phyloP scores from a whole-genome alignment of 805 yeast species.

The Isabelozyma rhagii region DNA sequence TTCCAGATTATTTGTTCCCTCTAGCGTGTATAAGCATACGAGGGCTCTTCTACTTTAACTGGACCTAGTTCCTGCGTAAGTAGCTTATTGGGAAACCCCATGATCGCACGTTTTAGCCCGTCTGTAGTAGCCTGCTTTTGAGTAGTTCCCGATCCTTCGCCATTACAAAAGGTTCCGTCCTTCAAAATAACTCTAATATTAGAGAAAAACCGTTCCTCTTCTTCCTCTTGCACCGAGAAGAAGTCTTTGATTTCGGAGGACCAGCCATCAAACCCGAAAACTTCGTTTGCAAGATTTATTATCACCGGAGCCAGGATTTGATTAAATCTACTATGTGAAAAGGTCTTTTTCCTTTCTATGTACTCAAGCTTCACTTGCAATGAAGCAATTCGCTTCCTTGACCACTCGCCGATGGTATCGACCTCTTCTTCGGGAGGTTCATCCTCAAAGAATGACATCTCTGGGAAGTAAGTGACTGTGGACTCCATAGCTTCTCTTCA shows the following conservation, averaged over 20 bases:
- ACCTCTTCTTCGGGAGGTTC: constrained; percentile 4
- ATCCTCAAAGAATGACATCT: constrained; percentile 13
- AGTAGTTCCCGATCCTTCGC: constrained; percentile 42
- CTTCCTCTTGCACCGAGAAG: constrained; percentile 9
- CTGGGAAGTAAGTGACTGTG: constrained; percentile 19
- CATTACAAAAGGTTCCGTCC: constrained; percentile 42
- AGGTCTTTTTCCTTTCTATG: constrained; percentile 16
- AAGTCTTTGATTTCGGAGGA: constrained; percentile 31
- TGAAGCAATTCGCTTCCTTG: constrained; percentile 43
- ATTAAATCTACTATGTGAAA: neutral
- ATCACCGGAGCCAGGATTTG: constrained; percentile 7
- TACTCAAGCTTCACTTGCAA: constrained; percentile 46
- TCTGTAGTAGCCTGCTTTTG: constrained; percentile 49
- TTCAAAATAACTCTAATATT: constrained; percentile 32
- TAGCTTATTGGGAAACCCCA: constrained; percentile 27
- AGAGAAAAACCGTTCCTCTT: constrained; percentile 13
- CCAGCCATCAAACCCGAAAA: constrained; percentile 62
- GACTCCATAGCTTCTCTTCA: neutral
- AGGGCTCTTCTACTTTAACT: neutral
- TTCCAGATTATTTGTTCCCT: no score
- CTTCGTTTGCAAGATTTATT: constrained; percentile 44
- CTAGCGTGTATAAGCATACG: no score
- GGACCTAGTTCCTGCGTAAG: constrained; percentile 21
- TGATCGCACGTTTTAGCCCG: constrained; percentile 42
- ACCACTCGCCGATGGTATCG: constrained; percentile 43